Conservation (phyloP, 2,329 filamentous ascomycete genomes). For the Bipolaris zeicola region DNA sequence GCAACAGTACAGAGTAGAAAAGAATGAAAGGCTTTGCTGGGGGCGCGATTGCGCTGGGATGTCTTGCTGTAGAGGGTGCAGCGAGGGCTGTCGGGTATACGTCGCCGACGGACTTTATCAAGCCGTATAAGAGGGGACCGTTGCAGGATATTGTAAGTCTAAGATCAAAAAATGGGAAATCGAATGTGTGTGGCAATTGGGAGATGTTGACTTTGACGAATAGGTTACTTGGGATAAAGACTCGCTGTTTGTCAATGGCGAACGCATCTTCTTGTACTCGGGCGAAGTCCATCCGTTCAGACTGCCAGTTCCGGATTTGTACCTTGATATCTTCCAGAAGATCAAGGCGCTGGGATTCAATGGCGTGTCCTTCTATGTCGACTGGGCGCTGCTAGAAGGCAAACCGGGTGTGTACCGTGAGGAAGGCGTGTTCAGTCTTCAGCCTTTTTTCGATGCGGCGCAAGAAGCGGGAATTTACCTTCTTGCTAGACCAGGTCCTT, state of each 20-base stretch:
- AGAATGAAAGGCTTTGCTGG: constrained; percentile 29
- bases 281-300: constrained; percentile 76
- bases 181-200: not conserved
- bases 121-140: constrained; percentile 56
- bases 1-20: constrained; percentile 7
- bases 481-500: constrained; percentile 71
- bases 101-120: constrained; percentile 54
- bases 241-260: constrained; percentile 71
- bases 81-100: constrained; percentile 58
- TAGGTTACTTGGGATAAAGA: constrained; percentile 73
- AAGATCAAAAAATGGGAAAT: not conserved
- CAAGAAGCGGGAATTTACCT: constrained; percentile 75
- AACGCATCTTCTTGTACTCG: constrained; percentile 73
- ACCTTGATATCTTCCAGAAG: constrained; percentile 80
- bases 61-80: constrained; percentile 53
- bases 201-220: not conserved
- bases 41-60: constrained; percentile 39
- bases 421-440: constrained; percentile 72
- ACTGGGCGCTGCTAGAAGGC: constrained; percentile 80
- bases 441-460: constrained; percentile 79
- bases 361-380: constrained; percentile 76
- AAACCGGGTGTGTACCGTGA: constrained; percentile 71
- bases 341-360: constrained; percentile 82
- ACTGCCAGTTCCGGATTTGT: constrained; percentile 65
- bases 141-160: constrained; percentile 62